phyloP scores from a whole-genome alignment of 345 rosid genomes.

The Laguncularia racemosa region DNA sequence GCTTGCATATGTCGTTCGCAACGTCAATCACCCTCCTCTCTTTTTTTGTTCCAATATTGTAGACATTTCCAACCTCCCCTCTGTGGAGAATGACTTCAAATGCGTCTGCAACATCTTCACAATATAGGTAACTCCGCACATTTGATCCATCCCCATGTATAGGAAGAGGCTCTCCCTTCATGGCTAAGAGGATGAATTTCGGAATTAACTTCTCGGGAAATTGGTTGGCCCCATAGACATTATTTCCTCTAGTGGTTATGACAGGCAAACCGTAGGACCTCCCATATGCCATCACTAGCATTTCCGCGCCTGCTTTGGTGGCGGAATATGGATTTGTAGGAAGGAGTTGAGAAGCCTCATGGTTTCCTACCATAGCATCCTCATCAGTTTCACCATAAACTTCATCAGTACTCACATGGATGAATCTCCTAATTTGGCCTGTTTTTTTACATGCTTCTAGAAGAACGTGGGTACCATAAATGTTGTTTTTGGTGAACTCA shows the following conservation, averaged over 20 bases:
- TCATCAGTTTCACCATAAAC: constrained; percentile 45
- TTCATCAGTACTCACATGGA: constrained; percentile 46
- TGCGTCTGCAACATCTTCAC: constrained; percentile 48
- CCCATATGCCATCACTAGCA: constrained; percentile 46
- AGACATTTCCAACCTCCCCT: constrained; percentile 42
- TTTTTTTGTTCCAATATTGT: constrained; percentile 39
- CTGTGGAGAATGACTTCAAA: constrained; percentile 38
- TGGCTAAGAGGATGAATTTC: constrained; percentile 37
- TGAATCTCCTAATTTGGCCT: constrained; percentile 36
- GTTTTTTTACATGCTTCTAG: constrained; percentile 40
- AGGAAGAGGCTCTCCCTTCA: constrained; percentile 34
- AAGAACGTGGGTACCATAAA: constrained; percentile 44
- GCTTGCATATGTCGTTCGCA: constrained; percentile 35
- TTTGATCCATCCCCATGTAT: constrained; percentile 43
- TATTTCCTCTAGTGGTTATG: constrained; percentile 43
- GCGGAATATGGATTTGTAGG: constrained; percentile 48
- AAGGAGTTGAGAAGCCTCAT: constrained; percentile 41
- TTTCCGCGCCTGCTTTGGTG: constrained; percentile 44
- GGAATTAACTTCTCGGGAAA: constrained; percentile 43
- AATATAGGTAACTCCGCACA: constrained; percentile 34
- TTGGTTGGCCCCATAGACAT: constrained; percentile 41
- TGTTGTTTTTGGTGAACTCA: constrained; percentile 40
- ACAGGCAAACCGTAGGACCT: constrained; percentile 42
- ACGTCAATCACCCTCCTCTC: constrained; percentile 44
- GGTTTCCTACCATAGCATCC: constrained; percentile 38